Conservation (phyloP, 1,284 basidiomycete species). For the Uromyces viciae-fabae region DNA sequence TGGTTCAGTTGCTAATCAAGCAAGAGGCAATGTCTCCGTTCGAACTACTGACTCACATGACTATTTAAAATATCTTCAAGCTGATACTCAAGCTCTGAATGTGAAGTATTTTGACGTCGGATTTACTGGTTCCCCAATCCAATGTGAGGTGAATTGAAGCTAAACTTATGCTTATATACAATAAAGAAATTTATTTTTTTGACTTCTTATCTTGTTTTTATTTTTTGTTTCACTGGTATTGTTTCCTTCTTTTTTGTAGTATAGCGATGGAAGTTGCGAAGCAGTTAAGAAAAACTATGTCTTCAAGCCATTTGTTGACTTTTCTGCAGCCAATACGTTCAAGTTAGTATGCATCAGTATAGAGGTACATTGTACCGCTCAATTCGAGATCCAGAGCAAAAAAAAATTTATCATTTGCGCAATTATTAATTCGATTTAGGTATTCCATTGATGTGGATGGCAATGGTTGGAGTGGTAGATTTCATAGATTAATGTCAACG, state of each 20-base stretch:
- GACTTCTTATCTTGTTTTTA: not conserved
- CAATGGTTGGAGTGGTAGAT: constrained; percentile 57
- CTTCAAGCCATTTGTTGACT: constrained; percentile 49
- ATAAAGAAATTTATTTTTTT: not conserved
- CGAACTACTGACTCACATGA: constrained; percentile 5
- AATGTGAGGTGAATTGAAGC: constrained; percentile 52
- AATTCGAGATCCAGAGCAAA: too few relatives aligned
- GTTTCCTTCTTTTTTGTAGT: not conserved
- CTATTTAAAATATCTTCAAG: constrained; percentile 22
- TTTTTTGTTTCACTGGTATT: not conserved
- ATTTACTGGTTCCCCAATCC: constrained; percentile 50
- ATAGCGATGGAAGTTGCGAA: constrained; percentile 55
- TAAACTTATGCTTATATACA: too few relatives aligned
- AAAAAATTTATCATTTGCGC: too few relatives aligned
- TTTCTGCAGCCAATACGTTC: not conserved
- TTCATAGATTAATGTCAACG: constrained; percentile 47
- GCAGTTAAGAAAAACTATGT: constrained; percentile 52
- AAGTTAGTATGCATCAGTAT: constrained; percentile 5
- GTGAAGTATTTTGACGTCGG: constrained; percentile 51
- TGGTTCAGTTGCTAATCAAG: constrained; percentile 13
- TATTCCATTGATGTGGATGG: constrained; percentile 58
- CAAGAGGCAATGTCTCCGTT: constrained; percentile 21
- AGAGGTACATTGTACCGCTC: not conserved
- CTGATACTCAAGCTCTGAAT: constrained; percentile 19
- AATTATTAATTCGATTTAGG: not conserved